Evolutionary conservation across 129 eudicot species (phyloP).

Genomic region (Artemisia tridentata): DNA sequence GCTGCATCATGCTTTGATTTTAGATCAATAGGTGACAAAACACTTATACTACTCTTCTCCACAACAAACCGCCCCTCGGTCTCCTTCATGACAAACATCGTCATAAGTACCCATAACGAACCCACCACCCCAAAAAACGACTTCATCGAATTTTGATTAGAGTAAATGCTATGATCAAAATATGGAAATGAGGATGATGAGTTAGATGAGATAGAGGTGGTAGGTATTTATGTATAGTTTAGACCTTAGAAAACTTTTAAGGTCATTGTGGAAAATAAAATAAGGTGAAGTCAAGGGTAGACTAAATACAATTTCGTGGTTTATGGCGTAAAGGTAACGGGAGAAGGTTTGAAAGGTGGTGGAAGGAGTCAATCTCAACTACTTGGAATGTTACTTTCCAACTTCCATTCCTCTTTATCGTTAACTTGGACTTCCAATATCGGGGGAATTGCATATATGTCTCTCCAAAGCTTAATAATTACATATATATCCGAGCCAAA

Average conservation of each 20-base stretch:
- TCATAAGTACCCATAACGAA: not conserved
- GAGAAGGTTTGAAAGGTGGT: constrained; percentile 34
- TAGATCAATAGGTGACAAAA: constrained; percentile 50
- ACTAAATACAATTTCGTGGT: constrained; percentile 25
- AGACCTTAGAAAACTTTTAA: not conserved
- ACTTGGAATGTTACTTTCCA: constrained; percentile 37
- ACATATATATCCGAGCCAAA: too few relatives aligned
- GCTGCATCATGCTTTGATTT: constrained; percentile 79
- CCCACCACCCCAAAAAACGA: not conserved
- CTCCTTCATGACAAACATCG: constrained; percentile 12
- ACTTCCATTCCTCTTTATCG: constrained; percentile 18
- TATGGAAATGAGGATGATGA: constrained; percentile 1
- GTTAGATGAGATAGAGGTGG: constrained; percentile 8
- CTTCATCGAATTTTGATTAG: not conserved
- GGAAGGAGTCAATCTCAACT: constrained; percentile 45
- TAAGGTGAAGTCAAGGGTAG: constrained; percentile 38
- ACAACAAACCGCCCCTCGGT: constrained; percentile 71
- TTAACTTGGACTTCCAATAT: constrained; percentile 20
- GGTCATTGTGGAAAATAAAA: constrained; percentile 22
- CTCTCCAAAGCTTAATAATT: too few relatives aligned
- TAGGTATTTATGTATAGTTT: not conserved
- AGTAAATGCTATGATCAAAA: not conserved
- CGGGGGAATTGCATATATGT: too few relatives aligned
- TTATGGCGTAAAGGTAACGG: constrained; percentile 50
- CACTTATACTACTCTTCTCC: constrained; percentile 78